Conservation (phyloP, 2,329 filamentous ascomycete genomes). For the Xylariaceae sp. region DNA sequence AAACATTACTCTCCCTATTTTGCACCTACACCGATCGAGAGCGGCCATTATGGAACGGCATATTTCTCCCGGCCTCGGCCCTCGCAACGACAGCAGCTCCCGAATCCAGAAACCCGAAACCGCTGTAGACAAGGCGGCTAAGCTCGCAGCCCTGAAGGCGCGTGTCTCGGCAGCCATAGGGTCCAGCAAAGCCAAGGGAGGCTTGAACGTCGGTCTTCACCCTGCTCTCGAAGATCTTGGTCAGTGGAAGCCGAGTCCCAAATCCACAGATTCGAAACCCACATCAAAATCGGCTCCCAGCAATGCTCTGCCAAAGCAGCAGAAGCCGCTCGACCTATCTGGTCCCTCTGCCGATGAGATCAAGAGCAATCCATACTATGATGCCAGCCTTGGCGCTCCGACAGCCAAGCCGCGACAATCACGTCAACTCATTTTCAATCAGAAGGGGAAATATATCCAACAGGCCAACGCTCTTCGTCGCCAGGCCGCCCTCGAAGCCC, state of each 20-base stretch:
- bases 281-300: constrained; percentile 11
- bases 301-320: constrained; percentile 31
- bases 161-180: constrained; percentile 72
- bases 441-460: constrained; percentile 95
- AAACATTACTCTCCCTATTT: neutral
- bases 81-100: constrained; percentile 51
- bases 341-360: constrained; percentile 33
- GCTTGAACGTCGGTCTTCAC: constrained; percentile 61
- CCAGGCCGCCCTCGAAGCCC: constrained; percentile 83
- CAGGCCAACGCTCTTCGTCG: constrained; percentile 85
- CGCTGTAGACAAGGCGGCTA: constrained; percentile 60
- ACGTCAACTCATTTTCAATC: constrained; percentile 81
- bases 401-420: constrained; percentile 61
- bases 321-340: constrained; percentile 34
- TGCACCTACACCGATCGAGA: neutral
- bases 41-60: constrained; percentile 48
- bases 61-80: constrained; percentile 49
- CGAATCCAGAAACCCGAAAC: constrained; percentile 54
- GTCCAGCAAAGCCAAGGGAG: constrained; percentile 43
- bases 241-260: constrained; percentile 36
- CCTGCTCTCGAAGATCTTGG: constrained; percentile 54
- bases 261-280: constrained; percentile 39
- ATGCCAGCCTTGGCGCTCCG: constrained; percentile 62
- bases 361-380: constrained; percentile 73
- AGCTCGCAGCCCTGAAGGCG: constrained; percentile 73